Evolutionary conservation across 495 filamentous ascomycete species (phyloP), one percentile per base, ranked within the genome.

Genomic region (Alectoria sarmentosa): DNA sequence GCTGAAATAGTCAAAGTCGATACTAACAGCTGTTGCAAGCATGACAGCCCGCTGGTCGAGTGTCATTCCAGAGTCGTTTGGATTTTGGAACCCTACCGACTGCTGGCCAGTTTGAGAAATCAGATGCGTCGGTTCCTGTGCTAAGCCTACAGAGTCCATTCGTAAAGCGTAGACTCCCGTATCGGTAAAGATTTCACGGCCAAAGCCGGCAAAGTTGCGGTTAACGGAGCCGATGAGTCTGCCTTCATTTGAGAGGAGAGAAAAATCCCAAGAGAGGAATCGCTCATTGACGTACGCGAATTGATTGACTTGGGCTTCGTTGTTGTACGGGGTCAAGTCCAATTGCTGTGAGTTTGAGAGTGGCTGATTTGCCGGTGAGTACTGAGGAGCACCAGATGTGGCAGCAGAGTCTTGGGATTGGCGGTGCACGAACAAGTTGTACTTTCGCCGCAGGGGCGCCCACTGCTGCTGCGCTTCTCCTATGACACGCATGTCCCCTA

Each of bases 1-100:
- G 66, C 84, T 87, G 73, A 90, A 90, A 69, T 89, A 90, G 71
- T 90, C 87, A 64, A 88, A 90, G 71, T 89, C 87, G 59, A 89
- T 76, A 57, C 81, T 87, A 23, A 89, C 86, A 23, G 87, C 87
- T 3, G 86, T 87, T 23, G 87, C 87, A 38, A 90, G 77, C 86
- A 89, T 88, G 32, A 89, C 81, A 1, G 87, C 86, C 44, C 87
- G 80, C 74, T 89, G 86, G 68, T 89, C 87, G 10, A 90, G 78
- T 26, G 85, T 87, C 85, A 90, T 86, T 1, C 81, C 85, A 3
- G 77, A 68, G 0, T 70, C 55, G 13, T 67, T 63, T 6, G 41
- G 58, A 23, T 76, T 65, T 32, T 70, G 58, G 1, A 60, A 19
- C 9, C 21, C 57, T 15, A 21, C 14, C 17, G 66, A 44, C 39